Evolutionary conservation across 2,329 filamentous ascomycete species (phyloP), one percentile per base, ranked within the genome.

Genomic region (Beauveria pseudobassiana): DNA sequence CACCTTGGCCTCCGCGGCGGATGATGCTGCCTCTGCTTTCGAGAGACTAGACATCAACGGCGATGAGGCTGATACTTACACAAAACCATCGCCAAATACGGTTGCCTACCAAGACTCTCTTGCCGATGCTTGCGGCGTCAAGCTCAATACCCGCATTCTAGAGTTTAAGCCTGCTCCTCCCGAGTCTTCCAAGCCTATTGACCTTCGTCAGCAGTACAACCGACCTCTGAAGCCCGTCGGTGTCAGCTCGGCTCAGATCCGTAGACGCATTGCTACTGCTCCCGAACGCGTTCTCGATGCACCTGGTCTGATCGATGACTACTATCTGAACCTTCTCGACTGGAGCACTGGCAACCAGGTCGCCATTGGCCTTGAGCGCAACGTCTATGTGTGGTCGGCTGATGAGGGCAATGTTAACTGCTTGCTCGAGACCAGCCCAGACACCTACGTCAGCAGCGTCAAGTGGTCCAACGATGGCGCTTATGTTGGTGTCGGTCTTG

Each of bases 331-430:
- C 81, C 83, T 99, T 45, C 86, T 99, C 28, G 95, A 99, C 80
- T 99, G 95, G 95, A 96, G 93, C 73, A 95, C 92, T 7, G 88
- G 90, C 64, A 99, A 99, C 81, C 95, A 99, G 76, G 93, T 99
- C 60, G 95, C 95, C 54, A 98, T 99, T 73, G 95, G 93, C 62
- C 86, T 99, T 14, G 95, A 98, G 80, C 92, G 93, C 67, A 96
- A 89, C 68, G 95, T 99, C 69, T 99, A 99, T 71, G 90, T 99
- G 69, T 99, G 95, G 95, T 98, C 95, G 42, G 95, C 95, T 16
- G 95, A 98, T 67, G 89, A 91, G 71, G 95, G 95, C 63, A 86
- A 87, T 18, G 95, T 99, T 64, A 90, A 85, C 78, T 93, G 89
- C 70, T 86, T 99, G 26, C 80, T 98, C 56, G 93, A 99, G 79